Conservation (phyloP, 2,329 filamentous ascomycete species). For the Tolypocladium cylindrosporum region DNA sequence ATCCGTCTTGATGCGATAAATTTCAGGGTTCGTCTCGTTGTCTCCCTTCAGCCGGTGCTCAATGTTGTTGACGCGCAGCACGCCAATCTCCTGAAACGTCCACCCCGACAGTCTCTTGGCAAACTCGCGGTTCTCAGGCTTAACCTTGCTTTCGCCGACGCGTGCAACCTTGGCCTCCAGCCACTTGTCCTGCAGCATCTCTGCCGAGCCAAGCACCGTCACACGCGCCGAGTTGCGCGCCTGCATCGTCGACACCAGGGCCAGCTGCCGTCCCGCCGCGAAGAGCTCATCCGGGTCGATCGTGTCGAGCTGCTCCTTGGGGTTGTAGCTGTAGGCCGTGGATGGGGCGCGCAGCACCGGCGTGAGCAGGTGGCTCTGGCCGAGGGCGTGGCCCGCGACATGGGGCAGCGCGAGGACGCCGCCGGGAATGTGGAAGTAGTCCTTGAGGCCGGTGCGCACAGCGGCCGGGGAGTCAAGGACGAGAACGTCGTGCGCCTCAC, state of each 20-base stretch:
- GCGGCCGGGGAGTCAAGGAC: constrained; percentile 60
- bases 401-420: constrained; percentile 70
- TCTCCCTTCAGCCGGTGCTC: constrained; percentile 58
- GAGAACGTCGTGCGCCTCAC: constrained; percentile 82
- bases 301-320: constrained; percentile 66
- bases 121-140: constrained; percentile 75
- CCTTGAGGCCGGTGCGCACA: constrained; percentile 58
- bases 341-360: constrained; percentile 73
- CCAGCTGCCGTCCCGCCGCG: constrained; percentile 73
- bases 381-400: constrained; percentile 72
- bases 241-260: constrained; percentile 77
- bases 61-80: constrained; percentile 73
- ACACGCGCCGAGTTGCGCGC: constrained; percentile 89
- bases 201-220: constrained; percentile 73
- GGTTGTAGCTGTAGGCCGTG: constrained; percentile 89
- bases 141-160: constrained; percentile 38
- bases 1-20: constrained; percentile 95
- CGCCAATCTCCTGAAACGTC: constrained; percentile 90
- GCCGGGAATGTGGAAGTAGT: constrained; percentile 55
- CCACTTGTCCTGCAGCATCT: constrained; percentile 83
- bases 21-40: constrained; percentile 64
- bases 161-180: constrained; percentile 71
- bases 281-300: constrained; percentile 68
- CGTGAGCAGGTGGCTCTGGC: constrained; percentile 64
- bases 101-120: constrained; percentile 80